A percentile compares a stretch with the other conserved stretches of the same genome.
Conservation (phyloP, 2,329 filamentous ascomycete genomes). For the Exophiala oligosperma region DNA sequence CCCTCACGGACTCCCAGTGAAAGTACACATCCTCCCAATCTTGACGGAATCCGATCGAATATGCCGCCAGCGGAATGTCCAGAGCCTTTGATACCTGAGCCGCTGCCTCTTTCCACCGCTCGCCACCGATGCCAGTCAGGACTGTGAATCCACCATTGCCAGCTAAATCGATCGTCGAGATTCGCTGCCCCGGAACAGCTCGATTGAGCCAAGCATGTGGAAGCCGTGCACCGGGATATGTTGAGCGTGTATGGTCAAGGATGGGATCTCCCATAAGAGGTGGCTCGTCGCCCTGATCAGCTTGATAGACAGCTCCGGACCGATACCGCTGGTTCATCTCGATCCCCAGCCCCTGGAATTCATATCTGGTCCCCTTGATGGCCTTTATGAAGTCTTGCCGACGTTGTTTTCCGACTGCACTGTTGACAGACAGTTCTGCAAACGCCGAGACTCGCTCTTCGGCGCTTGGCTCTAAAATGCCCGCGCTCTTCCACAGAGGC, state of each 20-base stretch:
- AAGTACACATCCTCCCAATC: conserved; percentile 64
- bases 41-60: neutral
- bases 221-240: conserved; percentile 55
- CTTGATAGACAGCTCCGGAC: conserved; percentile 30
- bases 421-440: conserved; percentile 38
- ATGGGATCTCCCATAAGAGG: neutral
- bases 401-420: conserved; percentile 37
- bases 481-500: conserved; percentile 47
- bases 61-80: conserved; percentile 49
- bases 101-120: conserved; percentile 54
- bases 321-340: conserved; percentile 61
- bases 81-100: conserved; percentile 38
- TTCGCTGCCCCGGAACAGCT: conserved; percentile 41
- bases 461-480: conserved; percentile 40
- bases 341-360: conserved; percentile 57
- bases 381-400: conserved; percentile 41
- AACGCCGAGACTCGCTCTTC: conserved; percentile 36
- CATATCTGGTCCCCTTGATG: conserved; percentile 44
- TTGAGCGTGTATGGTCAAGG: neutral
- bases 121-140: conserved; percentile 57
- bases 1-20: conserved; percentile 56
- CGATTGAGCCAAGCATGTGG: conserved; percentile 65
- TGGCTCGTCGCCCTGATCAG: neutral
- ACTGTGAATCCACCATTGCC: conserved; percentile 55
- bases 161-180: conserved; percentile 62